Evolutionary conservation across 805 yeast genomes (phyloP), one percentile per base, ranked within the genome.

Genomic region (Zygotorulaspora chibaensis): DNA sequence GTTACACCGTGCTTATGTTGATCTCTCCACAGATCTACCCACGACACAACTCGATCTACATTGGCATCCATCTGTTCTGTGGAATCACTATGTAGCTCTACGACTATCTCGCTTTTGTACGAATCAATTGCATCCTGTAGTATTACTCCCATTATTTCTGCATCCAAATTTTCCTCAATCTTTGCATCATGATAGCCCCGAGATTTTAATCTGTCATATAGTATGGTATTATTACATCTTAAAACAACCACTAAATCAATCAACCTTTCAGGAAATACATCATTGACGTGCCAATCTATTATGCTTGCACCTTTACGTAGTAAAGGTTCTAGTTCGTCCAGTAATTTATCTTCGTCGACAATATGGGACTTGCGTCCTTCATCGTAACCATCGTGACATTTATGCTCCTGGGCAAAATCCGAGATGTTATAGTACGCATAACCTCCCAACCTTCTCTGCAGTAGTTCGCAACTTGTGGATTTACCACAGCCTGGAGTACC

Each of bases 211-310:
- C 99, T 75, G 42, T 88, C 96, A 65, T 75, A 84, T 20, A 93
- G 74, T 1, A 72, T 65, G 12, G 81, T 68, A 58, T 86, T 88
- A 58, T 86, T 84, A 37, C 95, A 82, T 53, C 90, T 74, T 45
- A 93, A 72, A 1, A 93, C 99, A 33, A 89, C 84, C 5, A 93
- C 98, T 51, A 93, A 73, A 65, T 93, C 99, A 42, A 93, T 86
- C 63, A 88, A 76, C 55, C 95, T 72, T 62, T 89, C 98, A 1
- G 98, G 98, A 61, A 93, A 91, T 16, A 87, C 79, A 59, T 93
- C 99, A 67, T 96, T 88, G 37, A 91, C 93, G 63, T 93, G 99
- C 99, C 99, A 93, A 66, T 93, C 99, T 10, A 93, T 74, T 8
- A 93, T 71, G n/a, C 76, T 73, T 1, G 95, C 96, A n/a, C 99